phyloP scores from a whole-genome alignment of 1,139 yeast genomes.

The Insectozyma bohioensis region DNA sequence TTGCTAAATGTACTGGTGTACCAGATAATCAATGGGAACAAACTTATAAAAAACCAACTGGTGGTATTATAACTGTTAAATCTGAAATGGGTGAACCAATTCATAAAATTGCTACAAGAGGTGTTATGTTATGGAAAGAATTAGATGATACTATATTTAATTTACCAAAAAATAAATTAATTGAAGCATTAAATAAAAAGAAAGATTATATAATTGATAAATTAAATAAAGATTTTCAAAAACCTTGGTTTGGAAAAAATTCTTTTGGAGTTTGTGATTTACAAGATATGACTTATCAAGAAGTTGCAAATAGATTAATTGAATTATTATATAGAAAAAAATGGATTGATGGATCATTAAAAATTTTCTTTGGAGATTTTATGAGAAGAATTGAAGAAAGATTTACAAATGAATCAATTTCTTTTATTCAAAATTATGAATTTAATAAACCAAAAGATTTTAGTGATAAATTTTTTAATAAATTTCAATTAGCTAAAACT shows the following conservation, averaged over 20 bases:
- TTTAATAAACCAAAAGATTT: constrained; percentile 59
- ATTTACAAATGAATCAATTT: constrained; percentile 60
- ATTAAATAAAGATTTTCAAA: constrained; percentile 92
- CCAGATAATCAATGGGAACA: constrained; percentile 87
- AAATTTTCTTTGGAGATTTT: constrained; percentile 84
- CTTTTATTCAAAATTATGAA: constrained; percentile 72
- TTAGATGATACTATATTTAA: constrained; percentile 90
- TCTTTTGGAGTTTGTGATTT: constrained; percentile 82
- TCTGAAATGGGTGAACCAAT: constrained; percentile 99
- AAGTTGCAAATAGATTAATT: constrained; percentile 83
- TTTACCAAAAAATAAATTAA: constrained; percentile 85
- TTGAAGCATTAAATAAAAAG: constrained; percentile 79
- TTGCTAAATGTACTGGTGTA: constrained; percentile 89
- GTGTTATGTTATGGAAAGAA: constrained; percentile 96
- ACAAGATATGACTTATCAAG: constrained; percentile 93
- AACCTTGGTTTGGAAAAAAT: constrained; percentile 93
- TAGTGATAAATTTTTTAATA: constrained; percentile 57
- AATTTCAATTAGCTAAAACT: constrained; percentile 69
- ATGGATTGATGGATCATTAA: constrained; percentile 87
- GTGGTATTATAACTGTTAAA: constrained; percentile 93
- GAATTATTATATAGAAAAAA: constrained; percentile 81
- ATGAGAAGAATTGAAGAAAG: constrained; percentile 97
- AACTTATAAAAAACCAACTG: constrained; percentile 92
- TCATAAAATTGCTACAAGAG: constrained; percentile 97
- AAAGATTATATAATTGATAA: constrained; percentile 81